A percentile compares a stretch with the other conserved stretches of the same genome.
Conservation (phyloP, 306 rosid species). For the Myrica gale region DNA sequence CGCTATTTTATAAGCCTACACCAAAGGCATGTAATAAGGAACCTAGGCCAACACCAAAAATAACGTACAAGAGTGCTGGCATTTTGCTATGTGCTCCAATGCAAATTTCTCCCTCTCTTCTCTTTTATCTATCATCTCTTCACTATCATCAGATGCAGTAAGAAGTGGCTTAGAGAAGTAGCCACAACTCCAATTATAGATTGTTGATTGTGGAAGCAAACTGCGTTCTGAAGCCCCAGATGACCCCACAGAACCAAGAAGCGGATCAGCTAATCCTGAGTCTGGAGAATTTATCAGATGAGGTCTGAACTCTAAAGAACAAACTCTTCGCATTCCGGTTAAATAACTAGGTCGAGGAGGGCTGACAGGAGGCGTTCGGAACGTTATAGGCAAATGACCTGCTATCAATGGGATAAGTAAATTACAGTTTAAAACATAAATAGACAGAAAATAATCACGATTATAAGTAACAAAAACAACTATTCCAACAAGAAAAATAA, state of each 20-base stretch:
- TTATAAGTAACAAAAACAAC: background rate
- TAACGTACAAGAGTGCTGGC: constrained; percentile 84
- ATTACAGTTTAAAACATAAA: constrained; percentile 10
- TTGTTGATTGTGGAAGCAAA: constrained; percentile 85
- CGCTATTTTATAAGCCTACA: background rate
- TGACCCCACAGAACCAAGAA: constrained; percentile 68
- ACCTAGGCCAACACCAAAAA: constrained; percentile 8
- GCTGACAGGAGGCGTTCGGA: constrained; percentile 98
- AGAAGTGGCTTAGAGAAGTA: constrained; percentile 94
- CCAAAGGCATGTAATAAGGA: constrained; percentile 1
- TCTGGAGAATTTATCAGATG: constrained; percentile 79
- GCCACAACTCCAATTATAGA: constrained; percentile 96
- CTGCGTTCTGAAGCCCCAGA: constrained; percentile 70
- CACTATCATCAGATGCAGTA: constrained; percentile 64
- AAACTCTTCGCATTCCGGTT: constrained; percentile 90
- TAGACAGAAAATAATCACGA: background rate
- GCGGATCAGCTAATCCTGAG: constrained; percentile 92
- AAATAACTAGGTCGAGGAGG: constrained; percentile 88
- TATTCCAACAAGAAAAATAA: background rate
- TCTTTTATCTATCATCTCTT: constrained; percentile 66
- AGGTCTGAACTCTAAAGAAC: constrained; percentile 90
- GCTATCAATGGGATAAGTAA: constrained; percentile 28
- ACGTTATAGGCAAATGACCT: constrained; percentile 84
- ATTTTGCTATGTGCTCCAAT: constrained; percentile 83
- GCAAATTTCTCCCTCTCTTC: constrained; percentile 90